These are phyloP conservation scores for Antitrichia curtipendula DNA, from an alignment of 225 moss, liverwort and hornwort genomes.

Conservation along the genomic window DNA sequence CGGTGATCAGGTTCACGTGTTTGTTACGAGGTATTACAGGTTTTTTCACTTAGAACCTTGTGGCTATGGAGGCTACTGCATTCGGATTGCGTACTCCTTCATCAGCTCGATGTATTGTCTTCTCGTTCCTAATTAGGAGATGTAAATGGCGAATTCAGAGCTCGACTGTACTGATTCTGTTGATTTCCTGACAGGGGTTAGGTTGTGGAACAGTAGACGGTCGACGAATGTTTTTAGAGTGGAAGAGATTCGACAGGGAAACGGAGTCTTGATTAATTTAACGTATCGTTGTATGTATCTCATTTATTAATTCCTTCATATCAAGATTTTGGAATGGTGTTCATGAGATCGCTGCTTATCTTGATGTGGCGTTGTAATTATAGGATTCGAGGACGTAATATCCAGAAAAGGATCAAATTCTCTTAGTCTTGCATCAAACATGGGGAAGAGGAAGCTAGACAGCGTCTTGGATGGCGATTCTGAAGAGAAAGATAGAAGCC, in stretches of 20 bases:
- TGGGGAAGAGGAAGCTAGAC: conserved; percentile 49
- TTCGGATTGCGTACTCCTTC: neutral
- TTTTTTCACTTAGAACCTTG: neutral
- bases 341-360: neutral
- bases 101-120: neutral
- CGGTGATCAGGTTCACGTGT: neutral
- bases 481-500: conserved; percentile 32
- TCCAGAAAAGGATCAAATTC: neutral
- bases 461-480: conserved; percentile 19
- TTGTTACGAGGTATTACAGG: neutral
- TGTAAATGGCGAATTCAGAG: neutral
- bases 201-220: neutral
- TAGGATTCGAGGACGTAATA: neutral
- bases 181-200: neutral
- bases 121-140: neutral
- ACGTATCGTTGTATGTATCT: neutral
- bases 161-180: neutral
- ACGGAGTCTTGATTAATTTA: neutral
- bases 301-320: neutral
- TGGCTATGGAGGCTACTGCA: neutral
- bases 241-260: neutral
- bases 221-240: neutral
- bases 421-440: neutral
- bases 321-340: neutral
- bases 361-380: neutral